Conservation (phyloP, 1,284 basidiomycete genomes). For the Singerocomus rubriflavus region DNA sequence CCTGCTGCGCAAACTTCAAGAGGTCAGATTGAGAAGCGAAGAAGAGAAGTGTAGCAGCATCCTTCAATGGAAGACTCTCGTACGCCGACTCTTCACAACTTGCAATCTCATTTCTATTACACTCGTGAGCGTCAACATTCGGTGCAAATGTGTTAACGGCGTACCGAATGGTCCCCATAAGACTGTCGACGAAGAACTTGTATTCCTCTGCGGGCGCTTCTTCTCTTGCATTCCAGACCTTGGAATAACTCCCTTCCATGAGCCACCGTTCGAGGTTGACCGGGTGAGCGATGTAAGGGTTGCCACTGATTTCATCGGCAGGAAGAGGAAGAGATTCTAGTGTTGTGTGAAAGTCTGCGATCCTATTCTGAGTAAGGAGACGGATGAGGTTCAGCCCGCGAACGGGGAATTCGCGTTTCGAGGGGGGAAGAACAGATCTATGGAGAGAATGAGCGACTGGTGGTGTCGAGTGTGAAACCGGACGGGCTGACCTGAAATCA, state of each 20-base stretch:
- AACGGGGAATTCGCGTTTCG: constrained; percentile 84
- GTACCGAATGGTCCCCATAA: constrained; percentile 91
- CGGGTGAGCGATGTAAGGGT: constrained; percentile 81
- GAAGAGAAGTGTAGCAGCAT: constrained; percentile 86
- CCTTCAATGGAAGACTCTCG: constrained; percentile 81
- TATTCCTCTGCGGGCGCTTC: constrained; percentile 87
- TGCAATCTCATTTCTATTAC: constrained; percentile 82
- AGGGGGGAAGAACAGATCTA: constrained; percentile 75
- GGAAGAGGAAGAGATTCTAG: constrained; percentile 89
- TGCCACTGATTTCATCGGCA: constrained; percentile 67
- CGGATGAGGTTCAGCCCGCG: constrained; percentile 93
- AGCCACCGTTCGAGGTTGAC: constrained; percentile 94
- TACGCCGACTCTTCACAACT: constrained; percentile 92
- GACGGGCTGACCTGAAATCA: constrained; percentile 63
- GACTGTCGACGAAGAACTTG: constrained; percentile 84
- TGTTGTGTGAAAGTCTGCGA: constrained; percentile 99
- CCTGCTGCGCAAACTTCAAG: constrained; percentile 73
- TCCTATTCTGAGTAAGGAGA: constrained; percentile 92
- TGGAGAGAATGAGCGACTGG: not conserved
- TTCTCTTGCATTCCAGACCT: constrained; percentile 94
- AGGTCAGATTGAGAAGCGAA: constrained; percentile 79
- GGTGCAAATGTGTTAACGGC: not conserved
- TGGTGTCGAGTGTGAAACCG: not conserved
- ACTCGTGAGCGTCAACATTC: constrained; percentile 1
- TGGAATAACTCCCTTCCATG: constrained; percentile 98